Conservation (phyloP, 768 basidiomycete species). For the Suillus subalutaceus region DNA sequence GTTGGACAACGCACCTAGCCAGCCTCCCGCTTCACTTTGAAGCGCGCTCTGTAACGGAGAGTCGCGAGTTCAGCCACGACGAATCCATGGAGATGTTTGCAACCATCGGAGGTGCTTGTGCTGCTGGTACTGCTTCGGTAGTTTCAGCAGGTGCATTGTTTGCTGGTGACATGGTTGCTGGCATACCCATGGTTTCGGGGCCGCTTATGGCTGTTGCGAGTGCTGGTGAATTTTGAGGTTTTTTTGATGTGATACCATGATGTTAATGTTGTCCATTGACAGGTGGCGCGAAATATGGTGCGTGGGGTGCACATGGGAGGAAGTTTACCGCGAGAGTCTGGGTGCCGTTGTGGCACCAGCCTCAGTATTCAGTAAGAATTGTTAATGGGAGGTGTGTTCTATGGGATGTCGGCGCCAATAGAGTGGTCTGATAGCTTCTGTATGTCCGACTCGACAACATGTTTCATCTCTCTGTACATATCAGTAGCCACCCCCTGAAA, state of each 20-base stretch:
- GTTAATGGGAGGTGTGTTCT: not conserved
- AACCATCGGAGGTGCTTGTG: not conserved
- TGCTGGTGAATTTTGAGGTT: not conserved
- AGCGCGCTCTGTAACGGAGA: conserved; percentile 16
- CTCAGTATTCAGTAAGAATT: not conserved
- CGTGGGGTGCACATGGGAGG: not conserved
- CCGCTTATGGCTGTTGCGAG: not conserved
- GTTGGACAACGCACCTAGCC: conserved; percentile 18
- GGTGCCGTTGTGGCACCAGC: not conserved
- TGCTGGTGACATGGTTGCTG: not conserved
- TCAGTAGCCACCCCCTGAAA: no score
- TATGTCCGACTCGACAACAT: no score
- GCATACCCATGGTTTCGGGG: not conserved
- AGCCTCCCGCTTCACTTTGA: conserved; percentile 18
- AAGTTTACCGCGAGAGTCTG: not conserved
- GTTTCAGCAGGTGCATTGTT: conserved; percentile 5
- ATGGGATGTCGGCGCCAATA: not conserved
- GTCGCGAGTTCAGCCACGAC: conserved; percentile 16
- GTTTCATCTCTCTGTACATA: no score
- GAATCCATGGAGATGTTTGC: conserved; percentile 26
- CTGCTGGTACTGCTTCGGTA: conserved; percentile 12
- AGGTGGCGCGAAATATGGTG: not conserved
- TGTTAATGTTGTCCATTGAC: not conserved
- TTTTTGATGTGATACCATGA: not conserved
- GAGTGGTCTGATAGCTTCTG: not conserved